Evolutionary conservation across 495 filamentous ascomycete species (phyloP).

Genomic region (Collariella sp.): DNA sequence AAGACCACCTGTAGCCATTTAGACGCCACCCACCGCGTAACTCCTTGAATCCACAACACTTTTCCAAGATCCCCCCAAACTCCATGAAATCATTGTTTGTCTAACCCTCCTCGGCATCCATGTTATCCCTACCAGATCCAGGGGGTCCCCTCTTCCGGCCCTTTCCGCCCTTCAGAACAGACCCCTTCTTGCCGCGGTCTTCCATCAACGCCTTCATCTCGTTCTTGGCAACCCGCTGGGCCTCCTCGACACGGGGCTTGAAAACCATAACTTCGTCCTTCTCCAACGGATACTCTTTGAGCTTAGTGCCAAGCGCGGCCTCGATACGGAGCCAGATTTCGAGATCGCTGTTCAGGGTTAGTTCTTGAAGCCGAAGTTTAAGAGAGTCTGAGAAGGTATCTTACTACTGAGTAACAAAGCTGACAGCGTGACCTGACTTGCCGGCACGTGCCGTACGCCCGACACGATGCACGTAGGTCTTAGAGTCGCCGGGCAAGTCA

Average conservation of each 20-base stretch:
- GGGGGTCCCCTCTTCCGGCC: constrained; percentile 45
- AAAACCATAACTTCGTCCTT: constrained; percentile 89
- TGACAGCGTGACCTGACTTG: constrained; percentile 73
- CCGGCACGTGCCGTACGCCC: constrained; percentile 90
- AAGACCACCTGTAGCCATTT: background rate
- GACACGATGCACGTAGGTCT: constrained; percentile 93
- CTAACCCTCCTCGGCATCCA: constrained; percentile 76
- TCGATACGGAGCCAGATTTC: constrained; percentile 85
- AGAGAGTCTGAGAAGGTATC: background rate
- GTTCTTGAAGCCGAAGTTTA: background rate
- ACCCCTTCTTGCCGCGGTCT: constrained; percentile 58
- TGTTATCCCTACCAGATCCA: constrained; percentile 46
- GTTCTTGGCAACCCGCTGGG: constrained; percentile 69
- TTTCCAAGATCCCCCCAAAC: background rate
- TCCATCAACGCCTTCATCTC: constrained; percentile 82
- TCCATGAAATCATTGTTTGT: background rate
- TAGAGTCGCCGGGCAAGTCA: constrained; percentile 72
- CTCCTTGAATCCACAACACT: background rate
- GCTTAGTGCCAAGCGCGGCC: constrained; percentile 64
- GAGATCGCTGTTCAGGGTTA: constrained; percentile 46
- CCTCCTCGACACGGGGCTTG: constrained; percentile 68
- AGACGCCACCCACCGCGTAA: background rate
- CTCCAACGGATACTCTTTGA: constrained; percentile 53
- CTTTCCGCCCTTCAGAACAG: constrained; percentile 47
- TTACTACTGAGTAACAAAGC: constrained; percentile 74